These are phyloP conservation scores for Termitomyces sp. DNA, from an alignment of 768 basidiomycete species.

Conservation along the genomic window DNA sequence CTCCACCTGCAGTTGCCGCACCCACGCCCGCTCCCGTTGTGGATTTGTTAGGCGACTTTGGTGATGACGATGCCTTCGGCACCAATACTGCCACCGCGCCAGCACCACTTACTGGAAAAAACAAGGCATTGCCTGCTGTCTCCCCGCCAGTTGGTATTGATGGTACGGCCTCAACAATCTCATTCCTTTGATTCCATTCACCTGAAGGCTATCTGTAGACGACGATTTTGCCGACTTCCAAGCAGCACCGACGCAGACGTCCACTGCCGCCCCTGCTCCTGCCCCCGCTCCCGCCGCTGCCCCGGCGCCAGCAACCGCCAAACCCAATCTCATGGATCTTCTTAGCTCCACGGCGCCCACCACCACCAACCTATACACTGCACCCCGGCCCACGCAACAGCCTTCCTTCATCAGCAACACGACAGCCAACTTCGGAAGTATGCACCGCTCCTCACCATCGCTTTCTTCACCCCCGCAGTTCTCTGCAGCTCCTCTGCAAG, in stretches of 20 bases:
- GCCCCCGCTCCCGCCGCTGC: slow-evolving; percentile 29
- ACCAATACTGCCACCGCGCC: slow-evolving; percentile 27
- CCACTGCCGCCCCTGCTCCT: slow-evolving; percentile 27
- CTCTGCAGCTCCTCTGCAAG: slow-evolving; percentile 22
- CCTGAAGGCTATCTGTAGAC: slow-evolving; percentile 30
- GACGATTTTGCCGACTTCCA: slow-evolving; percentile 89
- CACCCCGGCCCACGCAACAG: slow-evolving; percentile 23
- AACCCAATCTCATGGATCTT: slow-evolving; percentile 47
- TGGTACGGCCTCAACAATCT: slow-evolving; percentile 24
- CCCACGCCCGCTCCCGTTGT: slow-evolving; percentile 30
- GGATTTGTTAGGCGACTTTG: slow-evolving; percentile 76
- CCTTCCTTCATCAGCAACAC: slow-evolving; percentile 19
- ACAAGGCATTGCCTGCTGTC: slow-evolving; percentile 54
- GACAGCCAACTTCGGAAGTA: slow-evolving; percentile 19
- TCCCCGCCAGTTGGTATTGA: slow-evolving; percentile 32
- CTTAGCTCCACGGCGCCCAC: slow-evolving; percentile 30
- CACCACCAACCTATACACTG: slow-evolving; percentile 19
- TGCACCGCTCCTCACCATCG: slow-evolving; percentile 33
- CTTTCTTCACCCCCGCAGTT: slow-evolving; percentile 27
- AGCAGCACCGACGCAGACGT: slow-evolving; percentile 49
- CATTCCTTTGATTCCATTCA: background rate
- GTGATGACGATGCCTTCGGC: slow-evolving; percentile 57
- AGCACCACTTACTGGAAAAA: slow-evolving; percentile 26
- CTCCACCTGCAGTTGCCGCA: slow-evolving; percentile 26
- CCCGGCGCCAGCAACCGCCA: slow-evolving; percentile 12